These are phyloP conservation scores for Clonostachys rosea DNA, from an alignment of 2,329 filamentous ascomycete species.

Conservation along the genomic window DNA sequence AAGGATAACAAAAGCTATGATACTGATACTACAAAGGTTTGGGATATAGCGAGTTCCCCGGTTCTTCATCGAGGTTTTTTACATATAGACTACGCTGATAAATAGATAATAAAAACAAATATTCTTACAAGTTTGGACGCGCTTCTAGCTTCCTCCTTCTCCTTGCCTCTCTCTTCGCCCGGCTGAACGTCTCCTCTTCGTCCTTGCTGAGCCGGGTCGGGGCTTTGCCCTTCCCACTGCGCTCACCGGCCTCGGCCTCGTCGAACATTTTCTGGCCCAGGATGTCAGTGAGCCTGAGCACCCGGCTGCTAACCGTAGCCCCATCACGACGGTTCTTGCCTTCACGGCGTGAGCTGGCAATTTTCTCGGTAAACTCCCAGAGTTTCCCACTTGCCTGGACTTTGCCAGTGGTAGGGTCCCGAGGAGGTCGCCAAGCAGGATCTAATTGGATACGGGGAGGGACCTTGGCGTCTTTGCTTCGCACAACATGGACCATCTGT, in stretches of 20 bases:
- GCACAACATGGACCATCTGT: constrained; percentile 74
- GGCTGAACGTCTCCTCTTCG: constrained; percentile 39
- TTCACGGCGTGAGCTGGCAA: constrained; percentile 77
- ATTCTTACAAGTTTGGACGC: constrained; percentile 35
- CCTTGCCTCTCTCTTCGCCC: constrained; percentile 37
- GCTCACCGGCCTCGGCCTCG: constrained; percentile 36
- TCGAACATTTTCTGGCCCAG: constrained; percentile 69
- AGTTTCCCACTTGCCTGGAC: constrained; percentile 70
- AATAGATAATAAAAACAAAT: not conserved
- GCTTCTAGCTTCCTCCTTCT: constrained; percentile 43
- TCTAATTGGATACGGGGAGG: constrained; percentile 63
- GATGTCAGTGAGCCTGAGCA: constrained; percentile 70
- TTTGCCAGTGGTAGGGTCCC: constrained; percentile 55
- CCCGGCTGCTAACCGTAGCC: constrained; percentile 78
- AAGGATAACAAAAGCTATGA: not conserved
- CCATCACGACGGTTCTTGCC: constrained; percentile 96
- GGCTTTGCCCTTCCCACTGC: constrained; percentile 23
- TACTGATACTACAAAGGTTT: too few species aligned
- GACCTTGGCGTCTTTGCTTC: constrained; percentile 59
- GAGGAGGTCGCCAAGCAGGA: constrained; percentile 67
- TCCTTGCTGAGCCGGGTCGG: constrained; percentile 43
- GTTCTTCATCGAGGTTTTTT: too few species aligned
- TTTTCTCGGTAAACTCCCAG: constrained; percentile 90
- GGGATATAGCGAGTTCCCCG: too few species aligned
- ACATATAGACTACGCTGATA: not conserved